Evolutionary conservation across 306 rosid species (phyloP).

Genomic region (Prinsepia uniflora): DNA sequence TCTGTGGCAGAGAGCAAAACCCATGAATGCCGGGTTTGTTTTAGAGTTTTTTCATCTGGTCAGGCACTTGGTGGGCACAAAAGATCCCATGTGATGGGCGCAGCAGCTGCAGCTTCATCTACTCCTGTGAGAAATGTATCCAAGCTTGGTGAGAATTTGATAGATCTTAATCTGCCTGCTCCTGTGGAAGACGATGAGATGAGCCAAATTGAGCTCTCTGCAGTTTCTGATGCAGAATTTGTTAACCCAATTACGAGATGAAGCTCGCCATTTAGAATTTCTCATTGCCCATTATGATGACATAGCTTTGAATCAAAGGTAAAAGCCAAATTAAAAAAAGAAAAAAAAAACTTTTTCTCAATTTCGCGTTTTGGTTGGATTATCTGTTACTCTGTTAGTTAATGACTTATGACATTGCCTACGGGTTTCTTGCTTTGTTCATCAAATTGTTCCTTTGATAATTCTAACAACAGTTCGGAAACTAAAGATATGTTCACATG

Average conservation of each 20-base stretch:
- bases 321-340: not conserved
- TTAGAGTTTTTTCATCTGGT: conserved; percentile 78
- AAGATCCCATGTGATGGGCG: conserved; percentile 73
- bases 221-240: conserved; percentile 77
- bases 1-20: conserved; percentile 41
- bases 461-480: conserved; percentile 32
- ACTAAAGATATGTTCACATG: not conserved
- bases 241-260: conserved; percentile 39
- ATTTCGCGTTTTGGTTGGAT: conserved; percentile 17
- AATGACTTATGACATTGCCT: conserved; percentile 21
- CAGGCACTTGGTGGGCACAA: conserved; percentile 98
- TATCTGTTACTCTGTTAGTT: conserved; percentile 24
- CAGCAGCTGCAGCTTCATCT: conserved; percentile 6
- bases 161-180: conserved; percentile 97
- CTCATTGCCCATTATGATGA: conserved; percentile 4
- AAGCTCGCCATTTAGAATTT: conserved; percentile 16
- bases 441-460: conserved; percentile 7
- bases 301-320: conserved; percentile 36
- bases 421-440: conserved; percentile 23
- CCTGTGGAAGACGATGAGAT: conserved; percentile 54
- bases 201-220: conserved; percentile 70
- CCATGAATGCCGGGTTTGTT: conserved; percentile 81
- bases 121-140: conserved; percentile 14
- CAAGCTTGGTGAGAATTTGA: conserved; percentile 38
- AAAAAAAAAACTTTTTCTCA: conserved; percentile 35